A percentile compares a stretch with the other conserved stretches of the same genome.
Conservation (phyloP, 345 rosid genomes). For the Luvunga scandens region DNA sequence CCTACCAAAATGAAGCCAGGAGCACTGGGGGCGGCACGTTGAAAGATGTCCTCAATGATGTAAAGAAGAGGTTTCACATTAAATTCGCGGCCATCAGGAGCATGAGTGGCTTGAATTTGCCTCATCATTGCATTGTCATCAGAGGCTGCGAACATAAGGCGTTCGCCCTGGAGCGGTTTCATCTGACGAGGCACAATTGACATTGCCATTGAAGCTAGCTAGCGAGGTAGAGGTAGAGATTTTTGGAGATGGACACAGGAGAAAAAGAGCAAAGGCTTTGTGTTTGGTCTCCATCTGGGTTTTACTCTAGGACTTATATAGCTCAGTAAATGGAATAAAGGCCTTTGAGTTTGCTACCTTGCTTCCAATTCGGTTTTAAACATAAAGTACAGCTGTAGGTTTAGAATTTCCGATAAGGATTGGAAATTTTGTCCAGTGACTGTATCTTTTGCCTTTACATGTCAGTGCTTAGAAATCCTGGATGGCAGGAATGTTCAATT, state of each 20-base stretch:
- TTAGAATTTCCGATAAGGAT: constrained; percentile 17
- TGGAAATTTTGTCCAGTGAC: neutral
- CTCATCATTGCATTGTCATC: constrained; percentile 57
- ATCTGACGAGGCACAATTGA: neutral
- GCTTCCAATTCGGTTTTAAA: constrained; percentile 38
- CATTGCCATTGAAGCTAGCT: constrained; percentile 12
- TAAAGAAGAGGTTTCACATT: constrained; percentile 40
- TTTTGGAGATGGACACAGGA: neutral
- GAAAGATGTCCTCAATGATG: constrained; percentile 49
- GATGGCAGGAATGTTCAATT: neutral
- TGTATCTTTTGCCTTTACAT: neutral
- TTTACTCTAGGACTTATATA: constrained; percentile 21
- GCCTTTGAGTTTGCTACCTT: constrained; percentile 34
- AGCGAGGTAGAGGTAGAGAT: neutral
- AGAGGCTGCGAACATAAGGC: constrained; percentile 36
- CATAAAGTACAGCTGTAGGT: constrained; percentile 5
- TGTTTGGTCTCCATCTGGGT: constrained; percentile 13
- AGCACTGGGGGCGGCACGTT: constrained; percentile 26
- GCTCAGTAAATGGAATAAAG: constrained; percentile 16
- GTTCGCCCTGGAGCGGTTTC: constrained; percentile 6
- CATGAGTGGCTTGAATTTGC: constrained; percentile 58
- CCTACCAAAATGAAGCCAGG: constrained; percentile 22
- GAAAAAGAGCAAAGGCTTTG: neutral
- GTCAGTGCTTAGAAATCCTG: constrained; percentile 5
- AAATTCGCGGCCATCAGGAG: constrained; percentile 51